These are phyloP conservation scores for Candida adriatica DNA, from an alignment of 805 yeast species.

Conservation along the genomic window DNA sequence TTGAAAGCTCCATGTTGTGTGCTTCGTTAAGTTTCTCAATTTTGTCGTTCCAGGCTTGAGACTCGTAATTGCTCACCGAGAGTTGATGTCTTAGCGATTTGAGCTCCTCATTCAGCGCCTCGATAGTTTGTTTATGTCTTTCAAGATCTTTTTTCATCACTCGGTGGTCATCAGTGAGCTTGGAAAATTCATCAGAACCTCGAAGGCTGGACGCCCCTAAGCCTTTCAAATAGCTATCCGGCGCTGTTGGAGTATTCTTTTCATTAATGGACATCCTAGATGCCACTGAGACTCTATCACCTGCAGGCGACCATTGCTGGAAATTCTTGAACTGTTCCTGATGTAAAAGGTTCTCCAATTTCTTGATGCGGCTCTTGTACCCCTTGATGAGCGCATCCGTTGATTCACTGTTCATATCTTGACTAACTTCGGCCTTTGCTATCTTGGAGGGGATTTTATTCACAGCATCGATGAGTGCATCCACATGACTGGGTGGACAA, in stretches of 20 bases:
- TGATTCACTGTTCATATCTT: slow-evolving; percentile 2
- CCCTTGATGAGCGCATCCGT: slow-evolving; percentile 43
- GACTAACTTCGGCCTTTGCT: slow-evolving; percentile 6
- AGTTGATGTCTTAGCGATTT: slow-evolving; percentile 9
- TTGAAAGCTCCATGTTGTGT: slow-evolving; percentile 2
- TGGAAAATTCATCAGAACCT: slow-evolving; percentile 5
- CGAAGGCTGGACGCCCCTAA: slow-evolving; percentile 2
- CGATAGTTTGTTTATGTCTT: slow-evolving; percentile 8
- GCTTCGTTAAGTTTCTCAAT: slow-evolving; percentile 10
- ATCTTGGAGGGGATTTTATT: slow-evolving; percentile 26
- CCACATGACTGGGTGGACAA: slow-evolving; percentile 28
- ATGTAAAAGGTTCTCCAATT: slow-evolving; percentile 71
- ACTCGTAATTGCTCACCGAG: slow-evolving; percentile 14
- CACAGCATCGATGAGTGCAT: slow-evolving; percentile 32
- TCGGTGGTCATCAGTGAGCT: slow-evolving; percentile 11
- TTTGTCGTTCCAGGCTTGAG: slow-evolving; percentile 2
- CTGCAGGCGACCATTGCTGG: slow-evolving; percentile 34
- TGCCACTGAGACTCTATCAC: slow-evolving; percentile 8
- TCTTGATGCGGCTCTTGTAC: slow-evolving; percentile 64
- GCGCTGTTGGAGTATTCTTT: slow-evolving; percentile 4
- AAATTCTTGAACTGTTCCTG: slow-evolving; percentile 59
- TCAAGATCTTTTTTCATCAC: slow-evolving; percentile 8
- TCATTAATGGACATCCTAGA: slow-evolving; percentile 11
- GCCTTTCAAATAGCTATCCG: slow-evolving; percentile 1
- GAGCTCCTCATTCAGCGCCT: slow-evolving; percentile 13